phyloP scores from a whole-genome alignment of 2,329 filamentous ascomycete genomes.

The Aspergillus terreus region DNA sequence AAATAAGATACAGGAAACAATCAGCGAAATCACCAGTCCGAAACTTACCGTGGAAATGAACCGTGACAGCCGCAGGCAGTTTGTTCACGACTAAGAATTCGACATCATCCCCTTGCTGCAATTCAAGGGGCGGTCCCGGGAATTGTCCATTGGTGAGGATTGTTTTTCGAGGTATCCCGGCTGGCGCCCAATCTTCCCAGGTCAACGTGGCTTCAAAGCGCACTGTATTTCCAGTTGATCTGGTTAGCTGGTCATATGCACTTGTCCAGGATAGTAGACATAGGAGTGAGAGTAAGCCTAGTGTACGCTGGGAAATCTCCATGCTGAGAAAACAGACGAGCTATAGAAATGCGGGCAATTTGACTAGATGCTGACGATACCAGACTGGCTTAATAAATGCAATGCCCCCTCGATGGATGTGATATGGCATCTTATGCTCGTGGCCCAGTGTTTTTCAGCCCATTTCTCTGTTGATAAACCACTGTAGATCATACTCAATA shows the following conservation, averaged over 20 bases:
- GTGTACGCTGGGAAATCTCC: neutral
- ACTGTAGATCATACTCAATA: too few species aligned
- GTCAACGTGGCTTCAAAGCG: conserved; percentile 30
- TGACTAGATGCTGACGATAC: too few species aligned
- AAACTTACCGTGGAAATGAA: conserved; percentile 30
- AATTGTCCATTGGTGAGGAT: conserved; percentile 27
- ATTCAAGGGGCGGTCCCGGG: conserved; percentile 22
- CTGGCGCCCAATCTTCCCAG: conserved; percentile 25
- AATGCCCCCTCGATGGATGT: too few species aligned
- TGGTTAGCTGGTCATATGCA: conserved; percentile 2
- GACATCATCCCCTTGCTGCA: conserved; percentile 25
- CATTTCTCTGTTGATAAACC: too few species aligned
- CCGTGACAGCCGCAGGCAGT: conserved; percentile 19
- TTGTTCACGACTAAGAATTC: conserved; percentile 27
- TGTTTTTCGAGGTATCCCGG: conserved; percentile 25
- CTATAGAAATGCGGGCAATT: neutral
- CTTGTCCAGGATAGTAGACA: conserved; percentile 6
- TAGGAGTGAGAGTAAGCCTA: conserved; percentile 9
- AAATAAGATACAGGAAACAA: conserved; percentile 1
- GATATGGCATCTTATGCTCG: neutral
- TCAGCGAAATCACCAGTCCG: neutral
- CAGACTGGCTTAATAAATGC: too few species aligned
- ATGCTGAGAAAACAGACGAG: neutral
- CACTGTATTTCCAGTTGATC: conserved; percentile 11
- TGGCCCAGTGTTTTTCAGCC: too few species aligned